These are phyloP conservation scores for Apiotrichum brassicae DNA, from an alignment of 1,284 basidiomycete genomes.

Conservation along the genomic window DNA sequence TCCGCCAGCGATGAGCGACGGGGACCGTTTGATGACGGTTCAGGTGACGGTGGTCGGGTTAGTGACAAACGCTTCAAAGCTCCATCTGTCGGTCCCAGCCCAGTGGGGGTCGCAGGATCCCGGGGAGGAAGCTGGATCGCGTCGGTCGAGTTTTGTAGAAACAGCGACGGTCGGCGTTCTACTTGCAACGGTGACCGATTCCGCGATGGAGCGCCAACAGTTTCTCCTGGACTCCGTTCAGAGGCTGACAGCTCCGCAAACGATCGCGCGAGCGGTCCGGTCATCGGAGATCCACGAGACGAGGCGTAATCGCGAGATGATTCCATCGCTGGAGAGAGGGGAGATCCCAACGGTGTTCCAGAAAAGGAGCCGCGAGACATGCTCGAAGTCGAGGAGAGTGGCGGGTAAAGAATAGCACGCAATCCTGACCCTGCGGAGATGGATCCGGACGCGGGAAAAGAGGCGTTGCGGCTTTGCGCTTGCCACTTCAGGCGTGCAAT, in stretches of 20 bases:
- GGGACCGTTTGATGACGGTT: conserved; percentile 10
- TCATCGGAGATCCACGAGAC: conserved; percentile 30
- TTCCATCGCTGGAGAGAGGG: conserved; percentile 10
- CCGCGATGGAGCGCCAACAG: conserved; percentile 12
- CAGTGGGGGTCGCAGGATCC: background rate
- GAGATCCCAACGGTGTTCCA: conserved; percentile 16
- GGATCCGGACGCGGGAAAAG: conserved; percentile 24
- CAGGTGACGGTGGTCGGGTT: conserved; percentile 27
- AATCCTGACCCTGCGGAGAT: conserved; percentile 11
- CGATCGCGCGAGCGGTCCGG: conserved; percentile 32
- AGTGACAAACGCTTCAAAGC: conserved; percentile 7
- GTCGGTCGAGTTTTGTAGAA: conserved; percentile 11
- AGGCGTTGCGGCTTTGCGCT: conserved; percentile 40
- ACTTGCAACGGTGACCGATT: conserved; percentile 5
- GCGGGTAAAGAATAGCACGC: conserved; percentile 25
- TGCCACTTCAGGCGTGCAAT: conserved; percentile 37
- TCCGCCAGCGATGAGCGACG: conserved; percentile 36
- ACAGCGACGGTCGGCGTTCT: conserved; percentile 20
- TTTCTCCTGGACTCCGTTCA: conserved; percentile 14
- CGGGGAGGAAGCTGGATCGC: conserved; percentile 5
- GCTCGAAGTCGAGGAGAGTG: conserved; percentile 17
- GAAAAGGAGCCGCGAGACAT: conserved; percentile 25
- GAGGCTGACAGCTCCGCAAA: conserved; percentile 35
- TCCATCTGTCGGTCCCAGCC: background rate
- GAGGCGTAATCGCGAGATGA: conserved; percentile 12